phyloP scores from a whole-genome alignment of 2,329 filamentous ascomycete genomes.

The Blastomyces percursus region DNA sequence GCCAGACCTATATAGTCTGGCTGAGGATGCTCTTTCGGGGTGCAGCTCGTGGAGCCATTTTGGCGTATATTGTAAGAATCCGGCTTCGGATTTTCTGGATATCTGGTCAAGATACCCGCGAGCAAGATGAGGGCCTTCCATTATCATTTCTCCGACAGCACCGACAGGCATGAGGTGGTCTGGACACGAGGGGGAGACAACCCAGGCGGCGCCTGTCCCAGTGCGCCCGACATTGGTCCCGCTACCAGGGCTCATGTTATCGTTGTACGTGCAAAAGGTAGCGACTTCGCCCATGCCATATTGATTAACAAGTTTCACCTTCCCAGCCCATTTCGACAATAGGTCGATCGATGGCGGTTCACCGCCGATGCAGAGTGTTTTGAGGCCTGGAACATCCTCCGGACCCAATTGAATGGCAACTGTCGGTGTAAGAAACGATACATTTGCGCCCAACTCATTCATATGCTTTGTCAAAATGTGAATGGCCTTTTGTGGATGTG shows the following conservation, averaged over 20 bases:
- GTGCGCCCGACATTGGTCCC: slow-evolving; percentile 8
- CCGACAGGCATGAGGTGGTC: slow-evolving; percentile 29
- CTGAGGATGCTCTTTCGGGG: slow-evolving; percentile 45
- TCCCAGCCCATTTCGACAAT: slow-evolving; percentile 15
- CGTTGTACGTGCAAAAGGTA: slow-evolving; percentile 9
- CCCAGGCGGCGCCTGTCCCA: slow-evolving; percentile 18
- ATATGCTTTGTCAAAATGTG: slow-evolving; percentile 14
- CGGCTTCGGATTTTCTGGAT: slow-evolving; percentile 22
- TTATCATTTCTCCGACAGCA: slow-evolving; percentile 25
- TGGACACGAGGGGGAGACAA: slow-evolving; percentile 26
- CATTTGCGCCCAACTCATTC: slow-evolving; percentile 15
- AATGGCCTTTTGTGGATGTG: slow-evolving; percentile 12
- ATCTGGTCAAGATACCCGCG: slow-evolving; percentile 32
- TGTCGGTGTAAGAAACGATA: slow-evolving; percentile 19
- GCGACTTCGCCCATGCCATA: slow-evolving; percentile 20
- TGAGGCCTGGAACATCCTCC: slow-evolving; percentile 15
- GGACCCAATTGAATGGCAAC: slow-evolving; percentile 17
- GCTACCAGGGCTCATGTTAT: slow-evolving; percentile 1
- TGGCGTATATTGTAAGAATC: slow-evolving; percentile 38
- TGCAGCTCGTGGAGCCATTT: slow-evolving; percentile 44
- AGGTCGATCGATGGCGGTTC: slow-evolving; percentile 16
- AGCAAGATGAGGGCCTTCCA: slow-evolving; percentile 30
- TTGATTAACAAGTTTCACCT: slow-evolving; percentile 15
- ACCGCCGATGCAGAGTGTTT: slow-evolving; percentile 18
- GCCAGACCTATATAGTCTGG: slow-evolving; percentile 68